These are phyloP conservation scores for Aechmea fasciata DNA, from an alignment of 176 grass and related monocot genomes.

Conservation along the genomic window DNA sequence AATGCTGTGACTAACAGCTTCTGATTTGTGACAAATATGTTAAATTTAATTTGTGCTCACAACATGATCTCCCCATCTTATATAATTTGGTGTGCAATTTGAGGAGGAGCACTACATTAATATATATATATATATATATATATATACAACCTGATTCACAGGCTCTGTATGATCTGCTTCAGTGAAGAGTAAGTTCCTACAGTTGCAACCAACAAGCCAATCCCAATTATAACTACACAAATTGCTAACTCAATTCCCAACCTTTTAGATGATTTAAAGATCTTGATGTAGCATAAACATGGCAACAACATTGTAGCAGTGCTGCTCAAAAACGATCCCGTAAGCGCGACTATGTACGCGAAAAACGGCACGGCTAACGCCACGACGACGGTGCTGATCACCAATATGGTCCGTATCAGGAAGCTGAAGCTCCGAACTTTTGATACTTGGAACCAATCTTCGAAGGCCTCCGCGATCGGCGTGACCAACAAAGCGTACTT, in stretches of 20 bases:
- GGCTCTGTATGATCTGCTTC: conserved; percentile 46
- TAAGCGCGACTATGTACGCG: conserved; percentile 46
- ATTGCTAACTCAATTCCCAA: conserved; percentile 35
- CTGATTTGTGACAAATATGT: neutral
- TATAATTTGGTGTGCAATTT: neutral
- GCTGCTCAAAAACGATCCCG: conserved; percentile 55
- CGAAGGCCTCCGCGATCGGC: conserved; percentile 52
- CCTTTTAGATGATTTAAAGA: conserved; percentile 38
- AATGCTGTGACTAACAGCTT: neutral
- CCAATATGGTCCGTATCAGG: conserved; percentile 42
- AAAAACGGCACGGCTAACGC: conserved; percentile 59
- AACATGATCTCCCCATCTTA: neutral
- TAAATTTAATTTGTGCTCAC: neutral
- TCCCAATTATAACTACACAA: conserved; percentile 36
- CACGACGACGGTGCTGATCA: conserved; percentile 51
- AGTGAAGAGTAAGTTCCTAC: conserved; percentile 69
- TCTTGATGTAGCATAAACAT: conserved; percentile 70
- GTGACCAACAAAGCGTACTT: conserved; percentile 43
- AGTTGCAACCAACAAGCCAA: conserved; percentile 36
- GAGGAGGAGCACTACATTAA: neutral
- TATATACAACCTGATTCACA: conserved; percentile 16
- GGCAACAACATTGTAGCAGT: conserved; percentile 61
- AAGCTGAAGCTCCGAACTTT: conserved; percentile 27
- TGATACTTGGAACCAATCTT: conserved; percentile 35
- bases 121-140: neutral